Base-by-base conservation (phyloP, 2,329 filamentous ascomycete genomes). In the Pyricularia sp. region DNA sequence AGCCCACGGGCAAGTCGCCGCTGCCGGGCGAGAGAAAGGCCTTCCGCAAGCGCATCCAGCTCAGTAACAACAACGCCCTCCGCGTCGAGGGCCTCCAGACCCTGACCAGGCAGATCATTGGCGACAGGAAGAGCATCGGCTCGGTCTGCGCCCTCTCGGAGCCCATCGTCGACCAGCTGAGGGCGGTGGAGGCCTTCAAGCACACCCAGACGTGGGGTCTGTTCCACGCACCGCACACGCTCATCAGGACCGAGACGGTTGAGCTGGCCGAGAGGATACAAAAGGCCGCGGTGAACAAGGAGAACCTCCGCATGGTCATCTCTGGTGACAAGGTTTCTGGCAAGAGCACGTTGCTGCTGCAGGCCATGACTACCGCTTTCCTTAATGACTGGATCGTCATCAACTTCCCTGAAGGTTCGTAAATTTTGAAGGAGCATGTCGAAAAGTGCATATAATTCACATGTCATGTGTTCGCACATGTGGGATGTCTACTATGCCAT, bases 41-140 rank as follows among this genome's bases (percentile, higher is more conserved):
- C 31, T 81, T 90, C 73, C 87, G 92, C 69, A 96, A 96, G 80
- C 87, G 90, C 70, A 90, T 99, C 71, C 87, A 96, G 66, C 85
- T 99, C 67, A 93, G 89, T 80, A 99, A 97, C 78, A 89, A 90
- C 75, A 97, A 96, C 77, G 94, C 94, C 62, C 79, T 97, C 49
- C 85, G 88, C 66, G 88, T 97, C 8, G 73, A 80, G 28, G 89
- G 85, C 12, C 80, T 96, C 69, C 77, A 81, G 66, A 82, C 88
- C 62, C 72, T 96, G 65, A 81, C 77, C 13, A 73, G 76, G 10
- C 78, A 82, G 67, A 83, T 81, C 59, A 78, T 88, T 76, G 75
- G 82, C 22, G 78, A 82, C 65, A 75, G 78, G 33, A 78, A 80
- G 40, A 82, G 84, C 63, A 77, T 82, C 10, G 91, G 89, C 44